Evolutionary conservation across 202 grass and related monocot species (phyloP), one percentile per base, ranked within the genome.

Genomic region (Panicum virgatum): DNA sequence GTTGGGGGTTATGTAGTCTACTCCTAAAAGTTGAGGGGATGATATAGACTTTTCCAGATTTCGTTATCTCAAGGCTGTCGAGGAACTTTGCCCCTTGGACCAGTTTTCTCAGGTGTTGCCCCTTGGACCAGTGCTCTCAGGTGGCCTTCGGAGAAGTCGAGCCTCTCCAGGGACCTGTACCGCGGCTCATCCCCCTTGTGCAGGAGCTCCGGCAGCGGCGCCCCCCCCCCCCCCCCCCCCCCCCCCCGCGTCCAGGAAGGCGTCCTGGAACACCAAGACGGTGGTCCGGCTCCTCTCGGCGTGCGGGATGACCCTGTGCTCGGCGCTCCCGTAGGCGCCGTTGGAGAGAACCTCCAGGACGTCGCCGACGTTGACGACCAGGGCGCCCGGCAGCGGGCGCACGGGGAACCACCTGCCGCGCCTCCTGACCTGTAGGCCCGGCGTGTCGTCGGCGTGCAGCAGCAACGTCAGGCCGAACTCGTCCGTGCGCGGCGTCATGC

Each of bases 341-440:
- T 75, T 75, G 52, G 72, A 19, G 53, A 75, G 72, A 0, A 83
- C 78, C 40, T 88, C 86, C 57, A 91, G 67, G 66, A 14, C 1
- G 66, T 69, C 42, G 66, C 23, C 66, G 0, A 79, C 44, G 54
- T 88, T 75, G 46, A 86, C 89, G 4, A 91, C 27, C 34, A 88
- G 78, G 26, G 82, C 82, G 15, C 40, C 40, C 23, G 40, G 42
- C 40, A 69, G 42, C 23, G 42, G 66, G 22, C 13, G 66, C 22
- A 47, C 23, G 7, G 42, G 66, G 66, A 47, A 62, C 86, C 92
- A 91, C 61, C 63, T 69, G n/a, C 77, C 83, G 15, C 39, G 62
- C 22, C 64, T 85, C 43, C 37, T 89, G 4, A 94, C 57, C 63
- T 94, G 86, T 27, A 94, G 62, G 3, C 86, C 92, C 30, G 76